Evolutionary conservation across 2,329 filamentous ascomycete genomes (phyloP).

Genomic region (Fusarium tanahbumbuense): DNA sequence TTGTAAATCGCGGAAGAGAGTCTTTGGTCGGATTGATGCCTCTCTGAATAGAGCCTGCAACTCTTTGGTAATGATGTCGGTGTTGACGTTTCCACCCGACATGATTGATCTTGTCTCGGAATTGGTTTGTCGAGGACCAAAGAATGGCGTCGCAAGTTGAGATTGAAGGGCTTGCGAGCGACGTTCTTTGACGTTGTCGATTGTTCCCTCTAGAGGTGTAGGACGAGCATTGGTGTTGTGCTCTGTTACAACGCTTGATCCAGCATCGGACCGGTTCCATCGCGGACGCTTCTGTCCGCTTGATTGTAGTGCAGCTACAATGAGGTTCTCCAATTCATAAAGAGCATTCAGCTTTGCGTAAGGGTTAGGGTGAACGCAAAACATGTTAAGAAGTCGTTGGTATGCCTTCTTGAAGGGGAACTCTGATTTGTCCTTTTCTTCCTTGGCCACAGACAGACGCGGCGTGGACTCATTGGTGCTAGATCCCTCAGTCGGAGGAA

Average conservation of each 20-base stretch:
- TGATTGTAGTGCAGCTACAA: conserved; percentile 74
- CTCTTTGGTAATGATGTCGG: conserved; percentile 73
- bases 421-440: conserved; percentile 55
- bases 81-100: conserved; percentile 64
- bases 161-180: conserved; percentile 64
- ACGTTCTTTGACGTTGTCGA: conserved; percentile 76
- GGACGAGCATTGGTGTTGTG: conserved; percentile 52
- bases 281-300: conserved; percentile 51
- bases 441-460: conserved; percentile 40
- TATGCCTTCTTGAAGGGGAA: conserved; percentile 89
- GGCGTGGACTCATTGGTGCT: conserved; percentile 45
- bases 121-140: conserved; percentile 58
- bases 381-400: conserved; percentile 81
- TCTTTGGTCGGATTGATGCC: conserved; percentile 77
- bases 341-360: conserved; percentile 86
- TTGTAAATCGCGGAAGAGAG: conserved; percentile 83
- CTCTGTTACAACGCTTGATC: conserved; percentile 50
- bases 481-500: conserved; percentile 55
- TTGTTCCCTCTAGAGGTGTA: conserved; percentile 71
- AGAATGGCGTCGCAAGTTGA: conserved; percentile 44
- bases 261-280: conserved; percentile 53
- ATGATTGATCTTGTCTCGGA: conserved; percentile 62
- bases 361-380: conserved; percentile 90
- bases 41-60: conserved; percentile 76
- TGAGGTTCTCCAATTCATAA: conserved; percentile 84